phyloP scores from a whole-genome alignment of 805 yeast species.

The Metschnikowia arizonensis region DNA sequence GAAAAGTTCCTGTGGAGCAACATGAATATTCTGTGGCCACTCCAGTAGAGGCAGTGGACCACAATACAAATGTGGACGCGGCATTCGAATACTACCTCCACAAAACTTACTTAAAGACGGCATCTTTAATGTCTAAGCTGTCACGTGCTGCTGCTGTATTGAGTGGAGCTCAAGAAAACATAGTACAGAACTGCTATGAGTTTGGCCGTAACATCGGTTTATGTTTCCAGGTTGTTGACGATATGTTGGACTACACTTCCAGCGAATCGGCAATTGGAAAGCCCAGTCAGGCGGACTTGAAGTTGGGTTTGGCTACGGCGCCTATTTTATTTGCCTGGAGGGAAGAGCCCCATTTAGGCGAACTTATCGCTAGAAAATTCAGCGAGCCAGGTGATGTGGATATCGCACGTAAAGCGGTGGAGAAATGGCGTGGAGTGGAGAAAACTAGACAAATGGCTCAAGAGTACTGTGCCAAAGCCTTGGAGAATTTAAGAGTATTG shows the following conservation, averaged over 20 bases:
- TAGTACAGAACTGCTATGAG: conserved; percentile 83
- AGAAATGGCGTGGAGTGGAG: conserved; percentile 65
- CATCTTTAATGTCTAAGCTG: conserved; percentile 88
- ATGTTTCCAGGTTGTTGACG: conserved; percentile 95
- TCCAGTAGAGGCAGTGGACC: conserved; percentile 43
- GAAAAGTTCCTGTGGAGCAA: conserved; percentile 55
- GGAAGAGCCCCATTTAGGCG: conserved; percentile 78
- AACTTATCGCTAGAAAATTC: conserved; percentile 79
- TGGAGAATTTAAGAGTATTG: conserved; percentile 61
- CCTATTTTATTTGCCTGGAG: conserved; percentile 96
- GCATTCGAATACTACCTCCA: conserved; percentile 94
- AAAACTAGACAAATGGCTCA: conserved; percentile 75
- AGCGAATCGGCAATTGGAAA: conserved; percentile 82
- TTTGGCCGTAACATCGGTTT: conserved; percentile 92
- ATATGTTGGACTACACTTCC: conserved; percentile 91
- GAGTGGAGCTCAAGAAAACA: conserved; percentile 70
- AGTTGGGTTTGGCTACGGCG: conserved; percentile 93
- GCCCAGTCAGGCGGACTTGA: conserved; percentile 93
- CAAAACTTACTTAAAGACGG: conserved; percentile 93
- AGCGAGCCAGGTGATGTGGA: conserved; percentile 78
- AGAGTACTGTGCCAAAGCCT: conserved; percentile 71
- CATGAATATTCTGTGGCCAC: conserved; percentile 53
- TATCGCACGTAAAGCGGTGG: conserved; percentile 71
- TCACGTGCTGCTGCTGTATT: conserved; percentile 90
- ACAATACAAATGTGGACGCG: conserved; percentile 66